Base-by-base conservation (phyloP, 495 filamentous ascomycete species). In the Aspergillus ellipticus region DNA sequence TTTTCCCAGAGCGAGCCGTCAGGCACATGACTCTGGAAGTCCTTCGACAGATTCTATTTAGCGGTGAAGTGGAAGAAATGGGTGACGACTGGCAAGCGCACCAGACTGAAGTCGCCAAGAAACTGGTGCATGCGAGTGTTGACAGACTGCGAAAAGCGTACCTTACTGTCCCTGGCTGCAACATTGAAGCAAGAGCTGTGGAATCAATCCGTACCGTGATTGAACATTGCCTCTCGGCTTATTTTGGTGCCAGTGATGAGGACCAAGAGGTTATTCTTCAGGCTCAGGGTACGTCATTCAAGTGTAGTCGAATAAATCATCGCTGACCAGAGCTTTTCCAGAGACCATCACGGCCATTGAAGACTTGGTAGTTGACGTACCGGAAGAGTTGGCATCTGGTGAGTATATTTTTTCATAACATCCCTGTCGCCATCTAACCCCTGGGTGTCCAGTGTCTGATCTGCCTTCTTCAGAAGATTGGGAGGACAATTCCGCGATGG, bases 1-100 rank as follows among this genome's bases (percentile, higher is more conserved):
- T 81, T 42, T 87, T 86, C 59, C 78, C 71, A 16, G 85, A 89
- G 39, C 67, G 69, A 11, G 53, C 64, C 3, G 76, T 89, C 21
- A 81, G 82, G 20, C 66, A 70, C 15, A 71, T 73, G 26, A 82
- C 84, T 1, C 76, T 85, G 48, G 72, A 73, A 4, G 71, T 88
- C 47, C 63, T 89, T 31, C 74, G 78, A 26, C 70, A 79, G 8
- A 75, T 81, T 43, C 54, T 89, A 21, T 85, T 90, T 61, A 70
- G 61, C 29, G 59, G 61, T 41, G 69, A 74, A n/a, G 53, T 63
- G 15, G 55, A 68, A 21, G 67, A 68, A 47, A 22, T 59, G 21
- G 59, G 53, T 15, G 69, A 74, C 13, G 66, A 73, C 6, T 60
- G 54, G 47, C 57, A 58, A 28, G 17, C 57, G 0, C 66, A 55